Percentiles rank a stretch among this genome's conserved stretches.
Evolutionary conservation across 768 basidiomycete species (phyloP).

Genomic region (Neoboletus magnificus): DNA sequence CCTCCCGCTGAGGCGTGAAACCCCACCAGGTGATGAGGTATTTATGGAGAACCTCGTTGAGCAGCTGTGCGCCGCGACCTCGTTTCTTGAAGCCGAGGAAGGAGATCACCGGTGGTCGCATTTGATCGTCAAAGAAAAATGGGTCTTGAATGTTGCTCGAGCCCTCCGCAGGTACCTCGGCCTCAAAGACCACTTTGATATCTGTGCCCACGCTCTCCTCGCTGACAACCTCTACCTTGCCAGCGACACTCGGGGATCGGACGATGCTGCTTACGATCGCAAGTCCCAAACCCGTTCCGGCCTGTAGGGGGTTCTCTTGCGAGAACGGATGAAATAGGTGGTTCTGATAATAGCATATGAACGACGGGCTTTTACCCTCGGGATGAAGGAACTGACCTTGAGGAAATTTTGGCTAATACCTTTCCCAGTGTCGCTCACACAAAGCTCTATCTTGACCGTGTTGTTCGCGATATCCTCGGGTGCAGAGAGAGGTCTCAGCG

Average conservation of each 20-base stretch:
- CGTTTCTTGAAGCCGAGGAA: constrained; percentile 67
- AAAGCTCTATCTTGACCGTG: constrained; percentile 74
- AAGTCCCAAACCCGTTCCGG: constrained; percentile 90
- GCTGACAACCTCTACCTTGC: constrained; percentile 93
- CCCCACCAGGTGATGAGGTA: constrained; percentile 80
- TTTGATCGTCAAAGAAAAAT: constrained; percentile 42
- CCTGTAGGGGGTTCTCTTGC: constrained; percentile 91
- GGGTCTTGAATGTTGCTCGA: constrained; percentile 42
- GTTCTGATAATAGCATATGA: constrained; percentile 46
- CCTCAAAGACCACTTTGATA: constrained; percentile 81
- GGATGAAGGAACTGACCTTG: constrained; percentile 49
- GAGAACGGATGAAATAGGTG: constrained; percentile 97
- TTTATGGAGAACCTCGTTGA: constrained; percentile 56
- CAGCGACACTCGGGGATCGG: constrained; percentile 77
- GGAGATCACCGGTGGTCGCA: constrained; percentile 51
- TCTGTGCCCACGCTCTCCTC: constrained; percentile 89
- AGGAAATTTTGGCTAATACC: constrained; percentile 93
- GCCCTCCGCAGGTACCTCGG: constrained; percentile 51
- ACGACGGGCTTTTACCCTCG: neutral
- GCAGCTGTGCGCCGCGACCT: constrained; percentile 64
- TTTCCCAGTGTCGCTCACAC: constrained; percentile 89
- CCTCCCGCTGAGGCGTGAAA: constrained; percentile 46
- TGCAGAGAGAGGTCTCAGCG: constrained; percentile 69
- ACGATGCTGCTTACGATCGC: constrained; percentile 95
- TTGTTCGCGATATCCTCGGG: constrained; percentile 49